These are phyloP conservation scores for Chaetothyriales sp. DNA, from an alignment of 2,329 filamentous ascomycete genomes.

Conservation along the genomic window DNA sequence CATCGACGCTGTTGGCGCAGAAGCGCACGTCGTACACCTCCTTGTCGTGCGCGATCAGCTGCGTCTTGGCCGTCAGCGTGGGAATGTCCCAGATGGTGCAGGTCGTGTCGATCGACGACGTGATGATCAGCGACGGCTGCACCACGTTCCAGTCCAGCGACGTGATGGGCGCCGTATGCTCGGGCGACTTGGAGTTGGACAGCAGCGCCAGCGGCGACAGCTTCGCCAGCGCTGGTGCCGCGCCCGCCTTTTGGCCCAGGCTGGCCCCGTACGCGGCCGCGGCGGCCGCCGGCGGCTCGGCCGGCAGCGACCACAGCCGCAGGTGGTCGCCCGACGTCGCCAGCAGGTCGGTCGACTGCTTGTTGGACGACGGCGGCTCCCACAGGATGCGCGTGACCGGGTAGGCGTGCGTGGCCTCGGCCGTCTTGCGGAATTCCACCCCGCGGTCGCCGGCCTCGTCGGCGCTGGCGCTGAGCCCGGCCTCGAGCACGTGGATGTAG, in stretches of 20 bases:
- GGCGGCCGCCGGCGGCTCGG: constrained; percentile 33
- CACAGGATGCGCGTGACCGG: constrained; percentile 89
- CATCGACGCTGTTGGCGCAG: constrained; percentile 95
- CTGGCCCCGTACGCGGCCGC: constrained; percentile 50
- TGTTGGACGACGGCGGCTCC: constrained; percentile 90
- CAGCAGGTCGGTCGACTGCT: constrained; percentile 86
- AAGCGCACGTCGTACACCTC: constrained; percentile 93
- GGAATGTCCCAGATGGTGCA: constrained; percentile 99
- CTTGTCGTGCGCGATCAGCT: constrained; percentile 96
- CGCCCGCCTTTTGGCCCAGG: constrained; percentile 51
- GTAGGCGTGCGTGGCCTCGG: constrained; percentile 94
- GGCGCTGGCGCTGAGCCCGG: constrained; percentile 59
- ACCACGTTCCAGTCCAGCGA: constrained; percentile 97
- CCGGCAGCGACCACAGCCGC: constrained; percentile 79
- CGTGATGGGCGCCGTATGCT: constrained; percentile 91
- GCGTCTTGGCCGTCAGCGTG: constrained; percentile 91
- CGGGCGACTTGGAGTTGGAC: constrained; percentile 95
- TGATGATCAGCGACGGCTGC: constrained; percentile 93
- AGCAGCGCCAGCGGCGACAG: constrained; percentile 82
- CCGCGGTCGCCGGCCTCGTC: constrained; percentile 58
- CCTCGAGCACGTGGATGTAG: constrained; percentile 96
- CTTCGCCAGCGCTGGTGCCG: constrained; percentile 58
- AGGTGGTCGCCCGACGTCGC: constrained; percentile 93
- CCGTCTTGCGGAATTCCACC: constrained; percentile 82
- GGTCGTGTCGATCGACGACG: constrained; percentile 95